These are phyloP conservation scores for Lactarius sp. DNA, from an alignment of 768 basidiomycete species.

Conservation along the genomic window DNA sequence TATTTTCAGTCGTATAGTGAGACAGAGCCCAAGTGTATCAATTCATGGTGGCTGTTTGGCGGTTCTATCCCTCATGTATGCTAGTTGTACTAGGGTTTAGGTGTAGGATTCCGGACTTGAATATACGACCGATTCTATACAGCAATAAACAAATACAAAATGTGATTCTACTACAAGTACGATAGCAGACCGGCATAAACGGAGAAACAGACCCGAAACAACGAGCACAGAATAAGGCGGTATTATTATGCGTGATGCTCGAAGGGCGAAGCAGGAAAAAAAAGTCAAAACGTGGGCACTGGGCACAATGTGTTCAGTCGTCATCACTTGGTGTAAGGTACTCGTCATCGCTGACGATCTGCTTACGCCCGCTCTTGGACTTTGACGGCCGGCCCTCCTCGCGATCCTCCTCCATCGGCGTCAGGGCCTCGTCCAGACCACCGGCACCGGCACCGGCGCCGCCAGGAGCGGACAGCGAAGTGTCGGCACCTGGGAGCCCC, in stretches of 20 bases:
- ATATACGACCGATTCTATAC: constrained; percentile 23
- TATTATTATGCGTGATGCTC: background rate
- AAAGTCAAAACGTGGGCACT: background rate
- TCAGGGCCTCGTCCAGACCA: constrained; percentile 62
- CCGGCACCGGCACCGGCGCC: constrained; percentile 47
- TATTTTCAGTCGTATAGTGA: background rate
- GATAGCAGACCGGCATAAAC: constrained; percentile 5
- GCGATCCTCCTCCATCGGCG: constrained; percentile 56
- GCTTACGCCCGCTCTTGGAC: constrained; percentile 59
- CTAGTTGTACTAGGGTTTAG: constrained; percentile 3
- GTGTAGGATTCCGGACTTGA: constrained; percentile 13
- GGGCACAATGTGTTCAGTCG: constrained; percentile 36
- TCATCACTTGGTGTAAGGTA: constrained; percentile 71
- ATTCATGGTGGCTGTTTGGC: background rate
- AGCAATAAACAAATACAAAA: constrained; percentile 25
- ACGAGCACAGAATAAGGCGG: background rate
- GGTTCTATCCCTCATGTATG: background rate
- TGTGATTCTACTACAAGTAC: constrained; percentile 23
- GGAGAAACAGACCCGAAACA: background rate
- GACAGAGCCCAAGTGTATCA: background rate
- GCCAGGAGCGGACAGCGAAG: constrained; percentile 38
- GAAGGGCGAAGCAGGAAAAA: constrained; percentile 5
- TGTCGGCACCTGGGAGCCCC: constrained; percentile 69
- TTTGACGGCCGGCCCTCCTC: constrained; percentile 68
- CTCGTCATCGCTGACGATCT: constrained; percentile 66